Base-by-base conservation (phyloP, 2,329 filamentous ascomycete species). In the Diaporthe aspalathi region DNA sequence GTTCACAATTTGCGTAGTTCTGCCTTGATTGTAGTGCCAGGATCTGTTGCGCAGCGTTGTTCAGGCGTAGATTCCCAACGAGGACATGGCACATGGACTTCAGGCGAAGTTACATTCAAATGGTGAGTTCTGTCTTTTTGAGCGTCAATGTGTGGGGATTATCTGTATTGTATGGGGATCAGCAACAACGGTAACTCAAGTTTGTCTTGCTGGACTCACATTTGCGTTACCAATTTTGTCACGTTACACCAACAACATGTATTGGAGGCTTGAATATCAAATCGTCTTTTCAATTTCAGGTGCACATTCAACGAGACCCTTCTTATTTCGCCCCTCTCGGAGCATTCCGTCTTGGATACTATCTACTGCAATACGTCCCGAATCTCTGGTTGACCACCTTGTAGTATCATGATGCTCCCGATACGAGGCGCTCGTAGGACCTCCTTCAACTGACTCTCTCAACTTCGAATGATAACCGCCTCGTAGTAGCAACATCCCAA, bases 381-480 rank as follows among this genome's bases (percentile, higher is more conserved):
- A 24, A 24, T 17, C 2, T 24, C 24, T 16, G 12, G 3, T 17
- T 5, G 11, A n/a, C 20, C 32, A 57, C 12, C 12, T 4, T 12
- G n/a, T 40, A 40, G 6, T 16, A 8, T 4, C 32, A 35, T 57
- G n/a, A 57, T 5, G 3, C 24, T 5, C 12, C 24, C 11, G 20
- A 17, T 20, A 16, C 17, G 8, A 32, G 9, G 24, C 3, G 24
- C 14, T n/a, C 6, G 16, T 45, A 22, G 17, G 16, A 50, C 9
- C 5, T 5, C 32, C 32, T 5, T 65, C 45, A 65, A n/a, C 22
- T n/a, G 29, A 50, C 20, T 47, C 49, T 14, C 5, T 69, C 47
- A 22, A 56, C 50, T n/a, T 68, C 63, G 17, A 65, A 63, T 5
- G 32, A 40, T 2, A 72, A n/a, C 17, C 57, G 38, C 17, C 52